phyloP scores from a whole-genome alignment of 2,329 filamentous ascomycete species.

The Magnaporthiopsis rhizophila region DNA sequence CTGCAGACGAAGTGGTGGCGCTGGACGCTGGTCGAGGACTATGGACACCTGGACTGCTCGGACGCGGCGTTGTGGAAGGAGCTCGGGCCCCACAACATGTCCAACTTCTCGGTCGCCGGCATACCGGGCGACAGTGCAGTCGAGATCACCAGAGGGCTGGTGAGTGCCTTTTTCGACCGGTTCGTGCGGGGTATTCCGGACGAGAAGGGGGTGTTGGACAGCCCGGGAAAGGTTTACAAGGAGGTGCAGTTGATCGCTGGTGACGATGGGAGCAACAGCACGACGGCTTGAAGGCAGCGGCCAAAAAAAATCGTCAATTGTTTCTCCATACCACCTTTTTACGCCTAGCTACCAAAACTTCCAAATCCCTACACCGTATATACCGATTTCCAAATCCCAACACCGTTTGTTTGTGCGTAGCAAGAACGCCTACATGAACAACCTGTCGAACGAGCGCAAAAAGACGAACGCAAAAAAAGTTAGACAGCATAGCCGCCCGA shows the following conservation, averaged over 20 bases:
- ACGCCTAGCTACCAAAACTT: not conserved
- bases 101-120: conserved; percentile 1
- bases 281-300: too few species aligned
- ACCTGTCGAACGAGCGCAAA: not conserved
- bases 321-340: not conserved
- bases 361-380: not conserved
- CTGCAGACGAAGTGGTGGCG: conserved; percentile 16
- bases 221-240: not conserved
- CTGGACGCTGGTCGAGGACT: conserved; percentile 13
- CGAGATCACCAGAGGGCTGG: conserved; percentile 5
- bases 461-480: too few species aligned
- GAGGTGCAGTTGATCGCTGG: not conserved
- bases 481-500: conserved; percentile 54
- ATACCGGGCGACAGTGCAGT: conserved; percentile 6
- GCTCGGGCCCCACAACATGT: not conserved
- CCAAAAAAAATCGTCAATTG: not conserved
- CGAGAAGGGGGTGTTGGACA: not conserved
- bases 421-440: not conserved
- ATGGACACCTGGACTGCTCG: conserved; percentile 17
- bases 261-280: not conserved
- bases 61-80: conserved; percentile 18
- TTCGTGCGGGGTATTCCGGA: not conserved
- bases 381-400: too few species aligned
- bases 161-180: conserved; percentile 10
- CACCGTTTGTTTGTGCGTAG: too few species aligned